These are phyloP conservation scores for Cutaneotrichosporon curvatum DNA, from an alignment of 1,284 basidiomycete genomes.

Conservation along the genomic window DNA sequence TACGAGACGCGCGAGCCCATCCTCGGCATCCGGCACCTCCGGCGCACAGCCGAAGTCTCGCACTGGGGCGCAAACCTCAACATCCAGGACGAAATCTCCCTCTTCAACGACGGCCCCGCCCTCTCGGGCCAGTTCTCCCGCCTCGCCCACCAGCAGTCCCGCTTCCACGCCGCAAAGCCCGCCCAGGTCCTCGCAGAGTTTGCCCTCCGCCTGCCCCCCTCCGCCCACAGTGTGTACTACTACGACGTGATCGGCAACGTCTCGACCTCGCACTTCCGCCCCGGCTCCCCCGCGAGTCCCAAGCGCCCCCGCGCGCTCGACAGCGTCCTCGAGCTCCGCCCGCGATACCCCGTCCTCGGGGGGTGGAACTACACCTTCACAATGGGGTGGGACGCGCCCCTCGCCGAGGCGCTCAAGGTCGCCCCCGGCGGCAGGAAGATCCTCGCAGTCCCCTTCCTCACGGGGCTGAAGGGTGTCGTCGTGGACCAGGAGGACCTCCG, in stretches of 20 bases:
- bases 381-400: conserved; percentile 81
- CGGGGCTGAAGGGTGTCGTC: conserved; percentile 68
- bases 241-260: conserved; percentile 93
- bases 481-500: conserved; percentile 71
- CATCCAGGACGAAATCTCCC: conserved; percentile 75
- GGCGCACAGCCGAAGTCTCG: conserved; percentile 78
- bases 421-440: conserved; percentile 50
- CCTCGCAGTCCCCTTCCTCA: conserved; percentile 79
- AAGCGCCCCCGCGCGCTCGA: conserved; percentile 40
- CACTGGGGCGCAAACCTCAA: conserved; percentile 96
- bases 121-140: conserved; percentile 95
- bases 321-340: conserved; percentile 66
- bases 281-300: conserved; percentile 34
- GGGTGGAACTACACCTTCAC: conserved; percentile 98
- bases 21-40: conserved; percentile 63
- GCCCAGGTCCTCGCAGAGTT: conserved; percentile 63
- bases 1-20: conserved; percentile 75
- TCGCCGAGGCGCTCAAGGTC: conserved; percentile 54
- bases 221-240: conserved; percentile 74
- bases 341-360: conserved; percentile 87
- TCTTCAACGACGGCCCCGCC: conserved; percentile 82
- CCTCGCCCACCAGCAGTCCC: conserved; percentile 72
- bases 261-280: conserved; percentile 80
- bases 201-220: conserved; percentile 68
- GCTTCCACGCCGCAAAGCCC: conserved; percentile 56